Percentiles rank a stretch among this genome's conserved stretches.
These are phyloP conservation scores for Taphrina populina DNA, from an alignment of 1,139 yeast genomes.

Conservation along the genomic window DNA sequence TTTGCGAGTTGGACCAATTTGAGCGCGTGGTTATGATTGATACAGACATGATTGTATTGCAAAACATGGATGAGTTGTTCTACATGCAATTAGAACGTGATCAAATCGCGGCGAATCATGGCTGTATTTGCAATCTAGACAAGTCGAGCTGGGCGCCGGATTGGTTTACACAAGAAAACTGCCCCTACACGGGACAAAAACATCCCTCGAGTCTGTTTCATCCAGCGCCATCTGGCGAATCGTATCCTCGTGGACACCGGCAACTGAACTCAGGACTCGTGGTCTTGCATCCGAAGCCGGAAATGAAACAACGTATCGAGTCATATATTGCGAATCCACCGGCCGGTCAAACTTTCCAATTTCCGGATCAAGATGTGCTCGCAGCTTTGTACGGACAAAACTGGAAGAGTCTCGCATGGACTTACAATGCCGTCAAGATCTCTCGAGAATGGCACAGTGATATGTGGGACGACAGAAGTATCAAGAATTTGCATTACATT, in stretches of 20 bases:
- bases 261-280: conserved; percentile 25
- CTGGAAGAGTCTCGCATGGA: conserved; percentile 55
- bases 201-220: conserved; percentile 5
- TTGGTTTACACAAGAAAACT: conserved; percentile 11
- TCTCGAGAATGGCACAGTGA: conserved; percentile 50
- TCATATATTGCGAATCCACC: conserved; percentile 12
- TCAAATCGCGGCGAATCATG: conserved; percentile 57
- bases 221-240: conserved; percentile 8
- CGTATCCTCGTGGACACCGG: background rate
- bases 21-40: conserved; percentile 57
- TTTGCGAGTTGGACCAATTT: conserved; percentile 53
- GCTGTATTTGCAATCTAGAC: conserved; percentile 58
- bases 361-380: conserved; percentile 26
- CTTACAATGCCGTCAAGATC: conserved; percentile 57
- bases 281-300: conserved; percentile 1
- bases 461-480: conserved; percentile 51
- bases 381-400: conserved; percentile 48
- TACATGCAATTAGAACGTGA: conserved; percentile 46
- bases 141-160: conserved; percentile 18
- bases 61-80: conserved; percentile 60
- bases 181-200: conserved; percentile 8
- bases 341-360: conserved; percentile 1
- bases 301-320: conserved; percentile 4
- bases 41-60: conserved; percentile 57
- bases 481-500: conserved; percentile 57